phyloP scores from a whole-genome alignment of 148 eudicot genomes.

The Diospyros lotus region DNA sequence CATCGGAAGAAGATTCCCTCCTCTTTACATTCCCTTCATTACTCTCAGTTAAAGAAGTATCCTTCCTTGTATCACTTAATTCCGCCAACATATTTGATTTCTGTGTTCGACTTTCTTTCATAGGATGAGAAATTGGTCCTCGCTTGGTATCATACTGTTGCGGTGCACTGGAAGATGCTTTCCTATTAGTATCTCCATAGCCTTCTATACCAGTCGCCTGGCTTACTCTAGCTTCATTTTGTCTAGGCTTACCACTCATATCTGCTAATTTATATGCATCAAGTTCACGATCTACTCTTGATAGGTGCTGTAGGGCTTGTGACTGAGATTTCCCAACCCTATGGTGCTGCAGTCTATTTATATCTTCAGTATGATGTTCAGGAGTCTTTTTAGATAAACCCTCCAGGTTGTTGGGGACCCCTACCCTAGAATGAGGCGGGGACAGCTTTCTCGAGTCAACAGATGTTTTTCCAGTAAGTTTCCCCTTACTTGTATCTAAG shows the following conservation, averaged over 20 bases:
- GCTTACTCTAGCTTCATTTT: constrained; percentile 37
- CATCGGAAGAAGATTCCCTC: constrained; percentile 71
- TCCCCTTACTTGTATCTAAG: constrained; percentile 44
- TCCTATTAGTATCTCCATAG: constrained; percentile 47
- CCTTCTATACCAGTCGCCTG: constrained; percentile 45
- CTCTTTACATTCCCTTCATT: constrained; percentile 47
- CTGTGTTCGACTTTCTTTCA: constrained; percentile 54
- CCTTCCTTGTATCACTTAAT: constrained; percentile 32
- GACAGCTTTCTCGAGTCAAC: constrained; percentile 35
- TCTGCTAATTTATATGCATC: constrained; percentile 36
- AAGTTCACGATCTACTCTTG: constrained; percentile 36
- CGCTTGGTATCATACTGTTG: constrained; percentile 38
- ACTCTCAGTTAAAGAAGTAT: constrained; percentile 37
- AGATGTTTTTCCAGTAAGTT: constrained; percentile 34
- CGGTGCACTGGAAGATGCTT: constrained; percentile 23
- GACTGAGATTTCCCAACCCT: constrained; percentile 27
- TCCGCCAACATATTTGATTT: constrained; percentile 40
- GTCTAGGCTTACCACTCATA: constrained; percentile 29
- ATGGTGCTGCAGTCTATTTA: constrained; percentile 29
- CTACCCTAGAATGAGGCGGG: constrained; percentile 29
- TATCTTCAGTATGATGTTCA: constrained; percentile 44
- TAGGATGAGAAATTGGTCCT: constrained; percentile 37
- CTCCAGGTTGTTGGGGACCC: constrained; percentile 27
- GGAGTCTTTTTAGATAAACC: constrained; percentile 34
- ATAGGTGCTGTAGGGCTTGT: constrained; percentile 21